Conservation (phyloP, 2,329 filamentous ascomycete species). For the Aspergillus puulaauensis region DNA sequence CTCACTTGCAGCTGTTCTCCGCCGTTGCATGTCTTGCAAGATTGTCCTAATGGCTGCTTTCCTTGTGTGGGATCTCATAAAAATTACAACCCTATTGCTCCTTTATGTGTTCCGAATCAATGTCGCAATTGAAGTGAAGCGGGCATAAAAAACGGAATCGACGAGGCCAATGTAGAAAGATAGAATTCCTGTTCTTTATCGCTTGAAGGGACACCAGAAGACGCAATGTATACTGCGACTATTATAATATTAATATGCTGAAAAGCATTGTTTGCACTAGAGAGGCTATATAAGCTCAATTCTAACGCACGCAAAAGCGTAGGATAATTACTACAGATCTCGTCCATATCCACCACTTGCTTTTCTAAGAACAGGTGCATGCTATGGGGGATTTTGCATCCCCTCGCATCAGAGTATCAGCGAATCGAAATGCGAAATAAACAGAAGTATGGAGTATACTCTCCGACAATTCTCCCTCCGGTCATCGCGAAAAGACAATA, state of each 20-base stretch:
- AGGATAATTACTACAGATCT: no score
- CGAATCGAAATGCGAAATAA: no score
- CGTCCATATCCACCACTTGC: neutral
- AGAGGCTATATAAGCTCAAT: neutral
- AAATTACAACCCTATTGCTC: neutral
- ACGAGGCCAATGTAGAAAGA: neutral
- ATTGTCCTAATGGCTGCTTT: neutral
- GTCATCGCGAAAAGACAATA: no score
- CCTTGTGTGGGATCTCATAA: neutral
- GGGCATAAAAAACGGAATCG: neutral
- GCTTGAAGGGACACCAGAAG: neutral
- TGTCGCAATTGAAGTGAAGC: neutral
- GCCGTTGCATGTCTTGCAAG: neutral
- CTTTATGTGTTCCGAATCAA: neutral
- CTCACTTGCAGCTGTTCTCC: neutral
- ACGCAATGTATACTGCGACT: neutral
- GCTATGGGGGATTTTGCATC: no score
- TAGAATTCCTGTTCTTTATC: neutral
- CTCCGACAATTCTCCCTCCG: no score
- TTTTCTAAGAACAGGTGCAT: neutral
- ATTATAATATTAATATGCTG: neutral
- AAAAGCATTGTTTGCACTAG: neutral
- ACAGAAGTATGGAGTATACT: no score
- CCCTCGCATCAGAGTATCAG: no score
- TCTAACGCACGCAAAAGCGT: no score